A percentile compares a stretch with the other conserved stretches of the same genome.
phyloP scores from a whole-genome alignment of 345 rosid genomes.

The Citrus hindsii region DNA sequence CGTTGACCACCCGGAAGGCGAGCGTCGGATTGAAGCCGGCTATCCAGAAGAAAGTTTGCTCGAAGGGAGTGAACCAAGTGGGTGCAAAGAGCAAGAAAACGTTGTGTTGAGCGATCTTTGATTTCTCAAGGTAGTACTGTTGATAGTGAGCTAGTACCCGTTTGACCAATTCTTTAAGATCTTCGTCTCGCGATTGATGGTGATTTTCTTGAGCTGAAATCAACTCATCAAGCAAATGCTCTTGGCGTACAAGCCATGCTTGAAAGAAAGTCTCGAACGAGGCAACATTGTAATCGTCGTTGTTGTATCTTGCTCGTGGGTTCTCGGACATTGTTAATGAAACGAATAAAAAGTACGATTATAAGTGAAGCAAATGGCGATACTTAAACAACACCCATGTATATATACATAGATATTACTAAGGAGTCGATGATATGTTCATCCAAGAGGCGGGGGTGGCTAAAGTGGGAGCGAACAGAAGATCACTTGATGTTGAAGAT shows the following conservation, averaged over 20 bases:
- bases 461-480: not conserved
- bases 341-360: not conserved
- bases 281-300: not conserved
- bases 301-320: not conserved
- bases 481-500: not conserved
- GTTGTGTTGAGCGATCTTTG: slow-evolving; percentile 17
- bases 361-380: not conserved
- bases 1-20: slow-evolving; percentile 24
- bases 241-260: slow-evolving; percentile 44
- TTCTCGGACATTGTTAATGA: slow-evolving; percentile 7
- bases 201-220: slow-evolving; percentile 14
- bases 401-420: not conserved
- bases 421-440: not conserved
- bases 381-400: not conserved
- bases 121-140: slow-evolving; percentile 41
- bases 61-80: slow-evolving; percentile 38
- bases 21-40: slow-evolving; percentile 44
- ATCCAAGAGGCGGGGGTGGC: not conserved
- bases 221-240: slow-evolving; percentile 35
- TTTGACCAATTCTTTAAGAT: slow-evolving; percentile 26
- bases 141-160: slow-evolving; percentile 41
- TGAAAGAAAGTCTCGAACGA: slow-evolving; percentile 27
- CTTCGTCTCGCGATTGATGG: slow-evolving; percentile 13
- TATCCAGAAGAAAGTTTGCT: slow-evolving; percentile 42
- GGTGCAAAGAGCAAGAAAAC: slow-evolving; percentile 36